Base-by-base conservation (phyloP, 2,329 filamentous ascomycete genomes). In the Diaporthe ilicicola region DNA sequence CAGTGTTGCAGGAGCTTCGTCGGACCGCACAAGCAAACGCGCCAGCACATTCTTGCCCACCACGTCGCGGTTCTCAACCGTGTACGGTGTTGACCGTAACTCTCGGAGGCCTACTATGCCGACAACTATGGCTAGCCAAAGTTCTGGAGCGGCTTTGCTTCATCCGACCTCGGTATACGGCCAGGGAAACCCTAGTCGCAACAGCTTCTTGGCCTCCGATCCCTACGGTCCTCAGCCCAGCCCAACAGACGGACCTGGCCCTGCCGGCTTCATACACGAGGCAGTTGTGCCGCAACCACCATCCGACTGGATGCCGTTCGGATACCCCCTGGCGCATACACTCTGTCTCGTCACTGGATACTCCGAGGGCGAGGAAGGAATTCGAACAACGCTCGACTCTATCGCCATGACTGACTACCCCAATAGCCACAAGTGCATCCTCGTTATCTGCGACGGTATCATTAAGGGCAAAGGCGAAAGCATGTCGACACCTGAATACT, bases 341-440 rank as follows among this genome's bases (percentile, higher is more conserved):
- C 94, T 99, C 79, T 98, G 95, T 81, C 83, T 99, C 74, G 95
- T 99, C 64, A 99, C 97, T 32, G 94, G 94, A 22, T 99, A 99
- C 81, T 99, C 96, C 0, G 96, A 99, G 84, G 96, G 96, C 75
- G 94, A 92, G 74, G 92, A 97, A 72, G 96, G 95, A 78, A 89
- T 99, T 69, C 92, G 96, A 59, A 97, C 95, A 0, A 99, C 96
- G 0, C 85, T 99, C 34, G 95, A 99, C 82, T 99, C 96, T 0
- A 92, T 99, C 79, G 96, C 95, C 62, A 97, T 94, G 82, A 99
- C 96, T 3, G 97, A 99, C 81, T 99, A 99, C 77, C 96, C 96
- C 62, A 99, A 99, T 87, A 98, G 95, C 81, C 97, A 99, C 88
- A 99, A 99, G 83, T 90, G 95, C 34, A 96, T 99, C 76, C 88